Percentiles rank a stretch among this genome's conserved stretches.
Conservation (phyloP, 2,329 filamentous ascomycete species). For the Fusarium sp. region DNA sequence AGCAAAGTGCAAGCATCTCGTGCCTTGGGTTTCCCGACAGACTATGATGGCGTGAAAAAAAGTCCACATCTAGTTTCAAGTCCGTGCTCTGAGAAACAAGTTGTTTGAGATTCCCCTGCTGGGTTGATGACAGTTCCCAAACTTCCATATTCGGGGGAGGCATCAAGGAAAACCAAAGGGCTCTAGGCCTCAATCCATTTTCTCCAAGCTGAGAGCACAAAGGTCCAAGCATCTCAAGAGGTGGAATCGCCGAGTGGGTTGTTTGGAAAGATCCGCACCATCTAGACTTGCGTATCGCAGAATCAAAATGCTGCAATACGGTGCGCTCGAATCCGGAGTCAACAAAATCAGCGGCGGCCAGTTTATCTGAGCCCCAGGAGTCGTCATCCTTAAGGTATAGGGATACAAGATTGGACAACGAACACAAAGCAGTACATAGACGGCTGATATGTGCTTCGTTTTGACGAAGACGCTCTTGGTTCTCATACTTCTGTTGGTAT, state of each 20-base stretch:
- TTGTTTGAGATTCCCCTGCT: background rate
- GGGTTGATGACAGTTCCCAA: background rate
- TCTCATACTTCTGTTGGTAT: background rate
- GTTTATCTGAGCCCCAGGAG: background rate
- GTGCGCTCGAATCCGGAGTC: background rate
- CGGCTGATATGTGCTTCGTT: conserved; percentile 9
- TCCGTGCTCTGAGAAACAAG: background rate
- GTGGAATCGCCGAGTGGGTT: background rate
- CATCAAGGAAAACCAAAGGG: background rate
- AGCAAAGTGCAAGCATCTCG: conserved; percentile 10
- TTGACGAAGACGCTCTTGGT: conserved; percentile 5
- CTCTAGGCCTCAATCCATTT: background rate
- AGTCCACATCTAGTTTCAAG: background rate
- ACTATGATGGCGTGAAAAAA: background rate
- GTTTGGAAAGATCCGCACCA: conserved; percentile 11
- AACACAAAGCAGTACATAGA: background rate
- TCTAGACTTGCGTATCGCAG: background rate
- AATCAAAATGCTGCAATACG: conserved; percentile 4
- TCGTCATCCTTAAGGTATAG: background rate
- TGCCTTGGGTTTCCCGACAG: background rate
- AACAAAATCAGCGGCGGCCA: background rate
- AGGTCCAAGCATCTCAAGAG: conserved; percentile 8
- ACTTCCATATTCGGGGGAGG: conserved; percentile 3
- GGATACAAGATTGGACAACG: background rate
- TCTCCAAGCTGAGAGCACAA: conserved; percentile 15